A percentile compares a stretch with the other conserved stretches of the same genome.
phyloP scores from a whole-genome alignment of 1,284 basidiomycete species.

The Cryptococcus sp. region DNA sequence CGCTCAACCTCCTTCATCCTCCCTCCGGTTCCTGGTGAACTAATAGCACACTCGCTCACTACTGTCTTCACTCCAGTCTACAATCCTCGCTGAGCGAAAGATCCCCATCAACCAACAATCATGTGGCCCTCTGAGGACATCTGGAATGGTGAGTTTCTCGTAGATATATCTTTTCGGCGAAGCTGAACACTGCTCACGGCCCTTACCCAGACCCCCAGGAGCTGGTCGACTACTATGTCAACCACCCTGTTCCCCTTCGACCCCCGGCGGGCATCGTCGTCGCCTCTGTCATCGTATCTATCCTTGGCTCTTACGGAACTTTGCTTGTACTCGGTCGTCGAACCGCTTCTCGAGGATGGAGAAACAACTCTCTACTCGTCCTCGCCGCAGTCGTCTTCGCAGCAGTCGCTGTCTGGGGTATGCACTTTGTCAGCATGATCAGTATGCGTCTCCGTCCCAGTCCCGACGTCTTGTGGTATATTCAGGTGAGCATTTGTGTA shows the following conservation, averaged over 20 bases:
- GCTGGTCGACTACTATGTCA: conserved; percentile 50
- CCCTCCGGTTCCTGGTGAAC: not conserved
- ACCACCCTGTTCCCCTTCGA: conserved; percentile 50
- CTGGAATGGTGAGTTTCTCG: conserved; percentile 34
- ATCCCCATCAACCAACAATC: not conserved
- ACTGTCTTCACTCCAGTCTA: not conserved
- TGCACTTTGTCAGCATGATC: conserved; percentile 58
- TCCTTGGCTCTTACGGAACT: conserved; percentile 56
- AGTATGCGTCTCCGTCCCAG: conserved; percentile 52
- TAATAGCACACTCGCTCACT: not conserved
- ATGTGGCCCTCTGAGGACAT: conserved; percentile 30
- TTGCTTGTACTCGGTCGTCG: conserved; percentile 55
- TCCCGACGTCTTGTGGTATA: conserved; percentile 52
- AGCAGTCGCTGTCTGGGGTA: conserved; percentile 68
- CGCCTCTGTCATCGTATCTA: conserved; percentile 56
- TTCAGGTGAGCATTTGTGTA: conserved; percentile 35
- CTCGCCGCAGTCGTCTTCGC: conserved; percentile 79
- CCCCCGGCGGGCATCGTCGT: conserved; percentile 54
- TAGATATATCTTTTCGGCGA: not conserved
- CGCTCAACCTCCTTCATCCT: conserved; percentile 2
- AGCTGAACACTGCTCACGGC: not conserved
- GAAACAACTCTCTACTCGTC: conserved; percentile 53
- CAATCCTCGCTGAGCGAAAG: not conserved
- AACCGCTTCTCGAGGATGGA: conserved; percentile 52
- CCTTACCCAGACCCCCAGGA: conserved; percentile 32